Evolutionary conservation across 371 early-diverging fungal species (phyloP), one percentile per base, ranked within the genome.

Genomic region (Mortierella sp.): DNA sequence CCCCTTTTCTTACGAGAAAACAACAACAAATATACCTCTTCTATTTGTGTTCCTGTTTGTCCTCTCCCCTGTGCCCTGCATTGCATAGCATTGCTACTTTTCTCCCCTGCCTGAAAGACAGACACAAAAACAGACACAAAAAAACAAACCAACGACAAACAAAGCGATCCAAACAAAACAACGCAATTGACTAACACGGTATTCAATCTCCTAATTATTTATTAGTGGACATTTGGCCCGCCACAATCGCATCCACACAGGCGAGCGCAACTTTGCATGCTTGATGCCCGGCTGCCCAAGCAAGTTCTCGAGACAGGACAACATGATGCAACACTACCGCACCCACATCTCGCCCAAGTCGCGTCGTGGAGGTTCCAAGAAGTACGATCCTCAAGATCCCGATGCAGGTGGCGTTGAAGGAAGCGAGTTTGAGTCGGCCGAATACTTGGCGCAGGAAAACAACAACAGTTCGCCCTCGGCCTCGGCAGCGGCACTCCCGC

Each of bases 251-350:
- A 96, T 97, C 75, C 98, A 97, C 82, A 97, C 98, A 0, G 97
- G 97, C 37, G 97, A 97, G 88, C 96, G 95, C 86, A 97, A 97
- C 70, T 98, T 95, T 87, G 91, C 93, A 51, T 98, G 98, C 83
- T 82, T 95, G 37, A 91, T 93, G 82, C 93, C 94, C 44, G 94
- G 93, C 21, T 98, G 98, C 82, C 89, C 92, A 46, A 95, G 95
- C 80, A 90, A 92, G 67, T 98, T 98, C 86, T 95, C 96, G 71
- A 92, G 98, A 59, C 95, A 95, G 77, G 97, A 96, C 83, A 96
- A 96, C 82, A 97, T 96, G 96, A 95, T 95, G 94, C 96, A 97
- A 81, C 97, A 97, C 74, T 95, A 95, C 83, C 93, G 95, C n/a
- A 95, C 95, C 19, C 96, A 96, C 80, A 91, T 94, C 90, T 94